Evolutionary conservation across 345 rosid species (phyloP).

Genomic region (Salix dunnii): DNA sequence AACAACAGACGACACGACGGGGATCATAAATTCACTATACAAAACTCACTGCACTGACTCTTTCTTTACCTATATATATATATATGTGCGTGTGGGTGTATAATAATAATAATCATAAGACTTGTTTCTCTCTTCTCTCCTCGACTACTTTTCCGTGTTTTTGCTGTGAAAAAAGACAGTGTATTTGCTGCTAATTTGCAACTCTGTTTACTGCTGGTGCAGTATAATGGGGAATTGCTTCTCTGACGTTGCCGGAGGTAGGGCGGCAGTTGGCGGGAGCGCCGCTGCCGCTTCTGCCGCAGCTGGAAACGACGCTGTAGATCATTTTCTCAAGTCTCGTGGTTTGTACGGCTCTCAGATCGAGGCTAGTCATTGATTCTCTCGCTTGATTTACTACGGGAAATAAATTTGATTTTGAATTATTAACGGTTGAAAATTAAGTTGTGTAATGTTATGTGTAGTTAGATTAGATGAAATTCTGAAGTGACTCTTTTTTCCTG

Average conservation of each 20-base stretch:
- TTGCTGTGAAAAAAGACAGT: too few species aligned
- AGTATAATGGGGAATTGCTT: constrained; percentile 75
- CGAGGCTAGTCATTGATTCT: constrained; percentile 49
- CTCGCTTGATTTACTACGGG: background rate
- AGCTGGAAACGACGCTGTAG: constrained; percentile 65
- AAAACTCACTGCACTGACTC: background rate
- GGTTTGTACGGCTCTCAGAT: constrained; percentile 76
- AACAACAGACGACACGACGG: background rate
- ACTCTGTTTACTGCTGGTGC: background rate
- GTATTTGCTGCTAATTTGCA: background rate
- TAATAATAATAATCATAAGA: background rate
- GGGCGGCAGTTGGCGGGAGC: constrained; percentile 57
- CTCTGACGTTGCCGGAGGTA: constrained; percentile 66
- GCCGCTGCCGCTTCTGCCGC: constrained; percentile 36
- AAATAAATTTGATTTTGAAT: background rate
- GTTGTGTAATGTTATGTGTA: background rate
- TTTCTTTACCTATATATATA: background rate
- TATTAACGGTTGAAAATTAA: background rate
- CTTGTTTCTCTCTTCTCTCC: background rate
- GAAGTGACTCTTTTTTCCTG: background rate
- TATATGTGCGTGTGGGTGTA: too few species aligned
- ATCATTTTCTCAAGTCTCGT: constrained; percentile 56
- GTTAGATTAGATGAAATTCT: background rate
- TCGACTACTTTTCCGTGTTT: background rate
- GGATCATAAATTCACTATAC: background rate